These are phyloP conservation scores for Zoysia japonica DNA, from an alignment of 176 grass and related monocot genomes.

Conservation along the genomic window DNA sequence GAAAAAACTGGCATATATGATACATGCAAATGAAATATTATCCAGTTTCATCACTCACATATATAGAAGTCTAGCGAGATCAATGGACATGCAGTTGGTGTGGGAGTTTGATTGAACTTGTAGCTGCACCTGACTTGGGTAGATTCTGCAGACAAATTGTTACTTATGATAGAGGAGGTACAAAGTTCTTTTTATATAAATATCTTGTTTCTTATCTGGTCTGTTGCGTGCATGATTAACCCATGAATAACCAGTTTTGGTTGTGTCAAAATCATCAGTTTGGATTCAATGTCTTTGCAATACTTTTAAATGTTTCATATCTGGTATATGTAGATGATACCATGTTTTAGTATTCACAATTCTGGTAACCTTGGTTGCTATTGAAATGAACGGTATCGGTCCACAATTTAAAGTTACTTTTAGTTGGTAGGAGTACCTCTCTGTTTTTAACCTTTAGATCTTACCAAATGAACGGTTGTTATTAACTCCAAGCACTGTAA, in stretches of 20 bases:
- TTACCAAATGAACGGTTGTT: no score
- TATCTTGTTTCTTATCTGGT: not conserved
- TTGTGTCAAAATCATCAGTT: not conserved
- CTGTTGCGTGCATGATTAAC: not conserved
- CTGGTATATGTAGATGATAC: not conserved
- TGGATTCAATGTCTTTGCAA: not conserved
- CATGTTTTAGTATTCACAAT: not conserved
- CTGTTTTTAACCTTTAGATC: no score
- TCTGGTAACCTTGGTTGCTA: not conserved
- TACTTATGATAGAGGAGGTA: not conserved
- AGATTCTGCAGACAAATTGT: not conserved
- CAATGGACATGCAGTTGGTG: not conserved
- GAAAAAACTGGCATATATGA: not conserved
- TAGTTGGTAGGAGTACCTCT: no score
- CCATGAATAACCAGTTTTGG: not conserved
- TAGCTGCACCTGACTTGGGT: constrained; percentile 7
- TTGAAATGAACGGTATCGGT: not conserved
- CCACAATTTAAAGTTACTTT: not conserved
- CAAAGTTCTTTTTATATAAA: not conserved
- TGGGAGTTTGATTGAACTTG: constrained; percentile 22
- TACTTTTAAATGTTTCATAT: not conserved
- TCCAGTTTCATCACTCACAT: not conserved
- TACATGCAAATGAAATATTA: constrained; percentile 9
- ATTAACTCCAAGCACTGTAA: no score
- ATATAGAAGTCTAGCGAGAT: not conserved